Evolutionary conservation across 176 grass and related monocot genomes (phyloP), one percentile per base, ranked within the genome.

Genomic region (Oryza officinalis): DNA sequence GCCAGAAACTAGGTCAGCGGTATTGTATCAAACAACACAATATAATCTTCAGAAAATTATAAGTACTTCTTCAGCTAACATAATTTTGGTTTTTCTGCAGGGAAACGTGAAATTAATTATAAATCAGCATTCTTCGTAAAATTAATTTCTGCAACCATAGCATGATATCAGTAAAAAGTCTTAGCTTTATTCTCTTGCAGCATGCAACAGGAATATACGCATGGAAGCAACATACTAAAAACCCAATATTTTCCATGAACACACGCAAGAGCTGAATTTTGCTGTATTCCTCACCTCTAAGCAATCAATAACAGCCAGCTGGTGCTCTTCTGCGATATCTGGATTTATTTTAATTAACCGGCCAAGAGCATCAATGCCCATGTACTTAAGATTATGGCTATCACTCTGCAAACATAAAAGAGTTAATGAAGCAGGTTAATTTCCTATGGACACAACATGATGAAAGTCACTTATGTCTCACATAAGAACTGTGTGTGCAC

Each of bases 341-440:
- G 97, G 93, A 94, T 94, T 96, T 87, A 99, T 99, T 89, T 93
- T 96, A 68, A 99, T 99, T 11, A 99, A 82, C 37, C 97, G 78
- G 6, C 97, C 92, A 89, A 99, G 97, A 38, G 97, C 93, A 83
- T 99, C 97, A 79, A 99, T 99, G 35, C 97, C 97, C 97, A 99
- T 92, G 69, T 99, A 99, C 81, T 99, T 99, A 74, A 99, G 94
- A 89, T 99, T 99, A 81, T 99, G 93, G 77, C 93, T 99, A 47
- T 96, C 97, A 83, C 97, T 99, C 97, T 99, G 87, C 32, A 76
- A 84, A 83, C 5, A 81, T 61, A 2, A 28, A 79, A 57, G 0
- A 9, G 27, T 38, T 18, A 52, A 65, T 46, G 26, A 83, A 66
- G 13, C 6, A 13, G 38, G 38, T 79, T 78, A 86, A 65, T 31